These are phyloP conservation scores for Rhytidiadelphus loreus DNA, from an alignment of 225 moss, liverwort and hornwort species.

Conservation along the genomic window DNA sequence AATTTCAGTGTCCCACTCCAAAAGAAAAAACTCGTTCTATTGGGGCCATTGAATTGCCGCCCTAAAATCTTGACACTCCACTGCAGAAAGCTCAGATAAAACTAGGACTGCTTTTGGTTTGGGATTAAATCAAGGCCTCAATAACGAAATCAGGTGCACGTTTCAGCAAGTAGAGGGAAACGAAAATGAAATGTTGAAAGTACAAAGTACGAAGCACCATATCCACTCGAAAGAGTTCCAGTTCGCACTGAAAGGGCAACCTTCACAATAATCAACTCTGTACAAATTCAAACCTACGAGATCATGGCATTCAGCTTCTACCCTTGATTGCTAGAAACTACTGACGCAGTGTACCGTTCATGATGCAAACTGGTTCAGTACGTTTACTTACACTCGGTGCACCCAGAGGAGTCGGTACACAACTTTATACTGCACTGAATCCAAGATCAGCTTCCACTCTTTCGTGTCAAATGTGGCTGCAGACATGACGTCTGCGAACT, in stretches of 20 bases:
- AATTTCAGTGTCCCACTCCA: neutral
- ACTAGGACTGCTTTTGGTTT: neutral
- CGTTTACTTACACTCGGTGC: neutral
- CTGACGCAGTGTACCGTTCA: too few species aligned
- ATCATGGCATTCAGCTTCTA: neutral
- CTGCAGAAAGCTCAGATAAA: neutral
- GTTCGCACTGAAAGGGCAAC: neutral
- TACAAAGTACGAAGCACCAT: neutral
- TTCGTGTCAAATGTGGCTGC: neutral
- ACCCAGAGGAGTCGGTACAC: neutral
- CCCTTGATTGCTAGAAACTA: neutral
- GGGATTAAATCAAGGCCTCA: neutral
- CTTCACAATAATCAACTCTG: neutral
- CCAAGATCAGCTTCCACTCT: neutral
- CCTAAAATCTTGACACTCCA: too few species aligned
- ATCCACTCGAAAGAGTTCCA: neutral
- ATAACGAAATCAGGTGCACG: neutral
- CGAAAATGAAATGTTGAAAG: neutral
- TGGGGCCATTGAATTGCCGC: neutral
- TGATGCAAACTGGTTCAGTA: neutral
- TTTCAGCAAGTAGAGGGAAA: neutral
- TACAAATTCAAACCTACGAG: neutral
- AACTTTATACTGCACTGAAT: neutral
- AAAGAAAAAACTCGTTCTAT: neutral
- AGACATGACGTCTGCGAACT: neutral